Evolutionary conservation across 2,329 filamentous ascomycete genomes (phyloP), one percentile per base, ranked within the genome.

Genomic region (Colletotrichum abscissum): DNA sequence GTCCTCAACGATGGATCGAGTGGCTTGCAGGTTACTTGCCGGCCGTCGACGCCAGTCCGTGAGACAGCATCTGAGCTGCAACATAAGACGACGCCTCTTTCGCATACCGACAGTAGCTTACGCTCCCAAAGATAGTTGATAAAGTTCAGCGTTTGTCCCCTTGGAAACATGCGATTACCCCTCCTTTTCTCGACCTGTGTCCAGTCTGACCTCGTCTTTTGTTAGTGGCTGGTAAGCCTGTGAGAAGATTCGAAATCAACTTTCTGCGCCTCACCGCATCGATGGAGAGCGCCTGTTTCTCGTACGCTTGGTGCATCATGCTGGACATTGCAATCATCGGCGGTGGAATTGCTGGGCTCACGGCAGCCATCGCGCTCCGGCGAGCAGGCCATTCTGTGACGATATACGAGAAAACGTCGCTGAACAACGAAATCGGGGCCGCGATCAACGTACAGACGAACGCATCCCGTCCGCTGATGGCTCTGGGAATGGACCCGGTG

Each of bases 401-500:
- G 9, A 73, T 85, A n/a, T 83, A 81, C 73, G 84, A 85, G 74
- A 79, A 79, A 28, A 84, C 82, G 1, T 73, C 75, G 1, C 77
- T 84, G 63, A 80, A 79, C 54, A 81, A 82, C 67, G 83, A 84
- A 71, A 75, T 82, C 33, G 84, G 83, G 46, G 84, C 82, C 1
- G 84, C 83, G 24, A 82, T 85, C 60, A 80, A 80, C 46, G 78
- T 85, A 0, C 79, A 81, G 1, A 82, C 83, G 8, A 85, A 85
- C 63, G 83, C 81, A 4, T 76, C 78, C 1, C 80, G 82, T 4
- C 78, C 82, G 26, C 78, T 85, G 6, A 67, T 77, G 3, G 78
- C 79, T 0, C 83, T 82, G 79, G 83, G 83, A 1, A 76, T 85
- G 24, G 78, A 84, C 33, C 78, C 80, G 6, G 75, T 65, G 6